Evolutionary conservation across 306 rosid genomes (phyloP).

Genomic region (Sophora flavescens): DNA sequence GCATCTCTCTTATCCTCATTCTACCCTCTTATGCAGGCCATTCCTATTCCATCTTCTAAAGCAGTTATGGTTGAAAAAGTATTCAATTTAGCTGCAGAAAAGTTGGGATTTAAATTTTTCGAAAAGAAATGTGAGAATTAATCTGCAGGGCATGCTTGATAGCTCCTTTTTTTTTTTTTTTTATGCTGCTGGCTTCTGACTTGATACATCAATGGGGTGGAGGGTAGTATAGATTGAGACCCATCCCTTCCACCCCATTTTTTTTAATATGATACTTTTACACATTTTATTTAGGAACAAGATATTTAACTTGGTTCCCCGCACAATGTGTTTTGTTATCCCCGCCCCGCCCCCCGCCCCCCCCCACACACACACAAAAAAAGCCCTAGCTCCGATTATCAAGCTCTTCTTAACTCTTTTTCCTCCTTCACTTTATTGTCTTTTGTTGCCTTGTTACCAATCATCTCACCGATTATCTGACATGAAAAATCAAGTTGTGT

Average conservation of each 20-base stretch:
- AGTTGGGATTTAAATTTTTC: conserved; percentile 75
- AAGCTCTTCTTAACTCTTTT: conserved; percentile 24
- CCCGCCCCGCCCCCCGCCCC: too few relatives aligned
- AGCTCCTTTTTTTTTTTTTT: conserved; percentile 14
- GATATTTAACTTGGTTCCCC: too few relatives aligned
- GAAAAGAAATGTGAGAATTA: conserved; percentile 62
- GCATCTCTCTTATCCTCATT: conserved; percentile 28
- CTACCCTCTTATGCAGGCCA: conserved; percentile 64
- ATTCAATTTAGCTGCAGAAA: conserved; percentile 90
- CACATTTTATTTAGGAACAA: too few relatives aligned
- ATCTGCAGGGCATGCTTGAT: conserved; percentile 35
- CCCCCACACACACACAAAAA: too few relatives aligned
- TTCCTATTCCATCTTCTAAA: conserved; percentile 86
- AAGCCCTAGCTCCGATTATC: neutral
- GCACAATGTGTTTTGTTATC: too few relatives aligned
- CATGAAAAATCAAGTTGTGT: conserved; percentile 30
- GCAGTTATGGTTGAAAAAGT: conserved; percentile 65
- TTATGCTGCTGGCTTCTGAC: conserved; percentile 2
- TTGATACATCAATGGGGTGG: neutral
- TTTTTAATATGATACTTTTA: too few relatives aligned
- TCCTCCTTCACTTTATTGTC: conserved; percentile 31
- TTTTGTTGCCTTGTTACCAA: conserved; percentile 37
- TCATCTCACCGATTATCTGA: conserved; percentile 31
- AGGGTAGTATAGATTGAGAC: too few relatives aligned
- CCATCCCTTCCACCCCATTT: too few relatives aligned